phyloP scores from a whole-genome alignment of 2,329 filamentous ascomycete genomes.

The Aspergillus novofumigatus region DNA sequence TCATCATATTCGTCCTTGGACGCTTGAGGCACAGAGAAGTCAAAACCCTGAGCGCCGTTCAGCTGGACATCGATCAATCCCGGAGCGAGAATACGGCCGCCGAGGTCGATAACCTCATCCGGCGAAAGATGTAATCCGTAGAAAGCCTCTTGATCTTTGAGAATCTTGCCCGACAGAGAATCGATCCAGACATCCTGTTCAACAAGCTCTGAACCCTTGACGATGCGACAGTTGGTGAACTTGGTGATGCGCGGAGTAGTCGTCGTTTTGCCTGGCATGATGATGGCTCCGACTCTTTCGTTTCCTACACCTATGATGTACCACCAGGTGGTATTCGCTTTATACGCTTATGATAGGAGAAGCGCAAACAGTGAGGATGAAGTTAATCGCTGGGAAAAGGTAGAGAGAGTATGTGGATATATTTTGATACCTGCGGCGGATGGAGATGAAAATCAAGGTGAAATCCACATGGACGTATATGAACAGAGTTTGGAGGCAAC shows the following conservation, averaged over 20 bases:
- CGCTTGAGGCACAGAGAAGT: conserved; percentile 73
- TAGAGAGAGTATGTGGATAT: background rate
- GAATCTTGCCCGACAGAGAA: conserved; percentile 73
- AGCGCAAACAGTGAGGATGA: background rate
- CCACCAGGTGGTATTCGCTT: background rate
- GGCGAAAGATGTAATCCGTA: conserved; percentile 51
- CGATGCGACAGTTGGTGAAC: conserved; percentile 80
- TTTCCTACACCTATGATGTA: background rate
- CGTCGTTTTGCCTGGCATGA: conserved; percentile 37
- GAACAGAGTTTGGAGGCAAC: background rate
- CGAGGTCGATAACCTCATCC: conserved; percentile 71
- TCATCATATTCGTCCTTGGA: conserved; percentile 67
- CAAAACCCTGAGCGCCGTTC: conserved; percentile 89
- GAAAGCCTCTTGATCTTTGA: conserved; percentile 62
- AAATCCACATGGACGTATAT: background rate
- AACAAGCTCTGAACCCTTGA: conserved; percentile 65
- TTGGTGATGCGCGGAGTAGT: conserved; percentile 62
- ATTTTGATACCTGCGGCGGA: background rate
- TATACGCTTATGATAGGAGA: background rate
- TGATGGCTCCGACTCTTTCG: conserved; percentile 9
- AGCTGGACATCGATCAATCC: conserved; percentile 89
- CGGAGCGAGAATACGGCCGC: conserved; percentile 76
- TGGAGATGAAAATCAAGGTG: background rate
- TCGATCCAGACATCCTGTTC: conserved; percentile 85
- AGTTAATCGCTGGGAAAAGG: background rate